A percentile compares a stretch with the other conserved stretches of the same genome.
These are phyloP conservation scores for Tuber brumale DNA, from an alignment of 495 filamentous ascomycete species.

Conservation along the genomic window DNA sequence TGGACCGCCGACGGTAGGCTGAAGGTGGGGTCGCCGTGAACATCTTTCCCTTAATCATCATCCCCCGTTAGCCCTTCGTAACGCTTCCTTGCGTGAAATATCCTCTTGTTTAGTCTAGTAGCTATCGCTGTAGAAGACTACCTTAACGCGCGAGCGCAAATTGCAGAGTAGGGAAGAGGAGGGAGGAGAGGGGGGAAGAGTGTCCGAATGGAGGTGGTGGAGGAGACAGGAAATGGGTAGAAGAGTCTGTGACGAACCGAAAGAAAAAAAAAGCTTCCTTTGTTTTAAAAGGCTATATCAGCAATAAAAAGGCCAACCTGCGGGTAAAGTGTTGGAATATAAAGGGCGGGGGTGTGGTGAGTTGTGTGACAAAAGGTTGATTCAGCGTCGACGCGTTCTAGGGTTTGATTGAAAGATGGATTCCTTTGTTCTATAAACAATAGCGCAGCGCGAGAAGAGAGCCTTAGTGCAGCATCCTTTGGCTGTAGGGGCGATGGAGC, in stretches of 20 bases:
- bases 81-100: not conserved
- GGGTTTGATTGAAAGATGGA: not conserved
- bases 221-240: not conserved
- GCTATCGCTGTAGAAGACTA: not conserved
- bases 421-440: conserved; percentile 3
- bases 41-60: conserved; percentile 21
- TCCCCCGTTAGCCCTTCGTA: not conserved
- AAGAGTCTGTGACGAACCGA: conserved; percentile 22
- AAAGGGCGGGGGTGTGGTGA: conserved; percentile 15
- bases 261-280: not conserved
- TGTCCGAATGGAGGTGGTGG: not conserved
- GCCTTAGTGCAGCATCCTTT: not conserved
- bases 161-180: conserved; percentile 11
- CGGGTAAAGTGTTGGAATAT: conserved; percentile 27
- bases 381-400: conserved; percentile 14
- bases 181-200: not conserved
- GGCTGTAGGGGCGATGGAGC: not conserved
- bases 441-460: not conserved
- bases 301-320: conserved; percentile 8
- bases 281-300: not conserved
- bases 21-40: conserved; percentile 39
- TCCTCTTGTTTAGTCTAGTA: not conserved
- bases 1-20: conserved; percentile 24
- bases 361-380: not conserved
- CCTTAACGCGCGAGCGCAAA: conserved; percentile 11